Conservation (phyloP, 768 basidiomycete species). For the Trametes meyenii region DNA sequence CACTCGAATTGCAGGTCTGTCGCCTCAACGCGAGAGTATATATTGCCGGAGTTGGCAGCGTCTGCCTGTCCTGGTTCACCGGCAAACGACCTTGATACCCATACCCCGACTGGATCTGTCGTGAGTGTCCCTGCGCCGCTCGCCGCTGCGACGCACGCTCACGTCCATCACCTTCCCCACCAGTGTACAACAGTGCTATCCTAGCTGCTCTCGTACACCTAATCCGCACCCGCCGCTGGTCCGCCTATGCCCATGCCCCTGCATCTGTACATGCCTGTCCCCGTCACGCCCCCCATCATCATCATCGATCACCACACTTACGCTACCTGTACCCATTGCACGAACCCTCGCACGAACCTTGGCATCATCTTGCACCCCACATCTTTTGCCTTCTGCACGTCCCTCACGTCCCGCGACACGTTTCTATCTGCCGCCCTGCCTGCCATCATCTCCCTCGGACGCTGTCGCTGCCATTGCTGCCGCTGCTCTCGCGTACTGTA, state of each 20-base stretch:
- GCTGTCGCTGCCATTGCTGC: not conserved
- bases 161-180: not conserved
- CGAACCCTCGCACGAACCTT: not conserved
- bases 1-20: slow-evolving; percentile 55
- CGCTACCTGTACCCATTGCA: not conserved
- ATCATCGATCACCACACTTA: not conserved
- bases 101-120: slow-evolving; percentile 14
- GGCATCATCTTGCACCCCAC: not conserved
- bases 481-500: slow-evolving; percentile 19
- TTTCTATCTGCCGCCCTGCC: not conserved
- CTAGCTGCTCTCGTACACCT: slow-evolving; percentile 25
- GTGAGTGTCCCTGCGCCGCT: slow-evolving; percentile 3
- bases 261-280: slow-evolving; percentile 18
- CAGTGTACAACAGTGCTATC: slow-evolving; percentile 28
- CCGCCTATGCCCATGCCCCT: slow-evolving; percentile 17
- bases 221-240: slow-evolving; percentile 19
- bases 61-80: slow-evolving; percentile 73
- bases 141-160: not conserved
- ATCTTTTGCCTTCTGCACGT: not conserved
- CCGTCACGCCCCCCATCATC: not conserved
- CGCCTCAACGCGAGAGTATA: slow-evolving; percentile 75
- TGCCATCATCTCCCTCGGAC: slow-evolving; percentile 1
- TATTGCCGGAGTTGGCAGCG: slow-evolving; percentile 77
- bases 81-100: slow-evolving; percentile 47
- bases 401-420: not conserved